Evolutionary conservation across 2,329 filamentous ascomycete species (phyloP), one percentile per base, ranked within the genome.

Genomic region (Colletotrichum sp.): DNA sequence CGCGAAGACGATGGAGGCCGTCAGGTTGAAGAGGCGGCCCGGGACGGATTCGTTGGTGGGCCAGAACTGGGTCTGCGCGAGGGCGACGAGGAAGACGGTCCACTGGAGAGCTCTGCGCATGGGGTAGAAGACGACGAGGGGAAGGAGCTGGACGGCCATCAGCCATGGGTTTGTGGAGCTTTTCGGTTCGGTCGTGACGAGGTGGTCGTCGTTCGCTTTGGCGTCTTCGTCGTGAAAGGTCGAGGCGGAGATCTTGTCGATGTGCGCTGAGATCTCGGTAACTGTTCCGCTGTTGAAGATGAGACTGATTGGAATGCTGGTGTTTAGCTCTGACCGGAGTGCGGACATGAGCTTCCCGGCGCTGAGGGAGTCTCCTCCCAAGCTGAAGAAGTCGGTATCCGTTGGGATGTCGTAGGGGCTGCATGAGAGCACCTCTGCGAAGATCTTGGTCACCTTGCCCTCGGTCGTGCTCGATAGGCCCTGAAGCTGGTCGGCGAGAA

Each of bases 331-430:
- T 32, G 84, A 84, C n/a, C 90, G 86, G 6, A 92, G 83, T 3
- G 84, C 82, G 2, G 90, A 90, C 8, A 90, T 82, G 1, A 92
- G 84, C 39, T 85, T 85, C 3, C 90, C 90, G 36, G 90, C 90
- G 25, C 85, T 85, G 63, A 92, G 84, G 44, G 89, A 90, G 78
- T 91, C 89, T 22, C 90, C 89, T 8, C 89, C 89, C 19, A 90
- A 83, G 15, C 84, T 83, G 78, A 90, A 90, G 79, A 91, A 90
- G 79, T 90, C 88, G 0, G 87, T 86, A 3, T 85, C 80, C 0
- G 79, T 76, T 1, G 82, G 79, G 15, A 90, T 82, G 3, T 89
- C 86, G 4, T 81, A 80, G 1, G 82, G 78, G 2, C 83, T 80
- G 15, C 86, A 83, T 5, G 83, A 82, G 13, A 91, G 83, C 4